Conservation (phyloP, 441 rosid genomes). For the Macaranga tanarius region DNA sequence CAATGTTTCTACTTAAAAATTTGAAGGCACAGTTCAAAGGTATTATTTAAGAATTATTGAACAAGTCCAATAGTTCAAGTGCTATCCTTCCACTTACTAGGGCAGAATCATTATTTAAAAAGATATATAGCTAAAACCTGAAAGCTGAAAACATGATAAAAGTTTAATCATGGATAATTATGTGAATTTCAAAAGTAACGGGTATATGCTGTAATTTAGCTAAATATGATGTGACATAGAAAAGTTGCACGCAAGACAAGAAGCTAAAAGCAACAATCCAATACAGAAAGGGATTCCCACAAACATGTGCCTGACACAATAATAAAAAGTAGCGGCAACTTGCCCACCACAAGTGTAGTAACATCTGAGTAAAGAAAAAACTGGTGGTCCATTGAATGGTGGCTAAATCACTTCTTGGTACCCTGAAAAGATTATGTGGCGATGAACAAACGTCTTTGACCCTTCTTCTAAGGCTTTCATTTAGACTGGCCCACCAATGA, state of each 20-base stretch:
- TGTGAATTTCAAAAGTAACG: conserved; percentile 1
- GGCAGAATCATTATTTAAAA: neutral
- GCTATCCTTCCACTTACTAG: neutral
- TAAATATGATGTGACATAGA: conserved; percentile 16
- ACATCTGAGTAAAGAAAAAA: neutral
- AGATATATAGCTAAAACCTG: neutral
- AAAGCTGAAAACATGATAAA: neutral
- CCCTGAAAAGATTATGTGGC: conserved; percentile 20
- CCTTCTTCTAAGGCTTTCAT: conserved; percentile 11
- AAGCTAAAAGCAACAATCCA: conserved; percentile 4
- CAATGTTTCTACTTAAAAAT: neutral
- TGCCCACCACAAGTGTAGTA: conserved; percentile 5
- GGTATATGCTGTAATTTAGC: neutral
- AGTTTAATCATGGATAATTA: no score
- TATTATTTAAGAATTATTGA: neutral
- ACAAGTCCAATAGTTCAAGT: conserved; percentile 1
- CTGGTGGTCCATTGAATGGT: neutral
- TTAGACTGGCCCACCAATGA: conserved; percentile 26
- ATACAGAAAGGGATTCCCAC: neutral
- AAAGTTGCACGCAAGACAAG: conserved; percentile 19
- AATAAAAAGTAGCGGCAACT: neutral
- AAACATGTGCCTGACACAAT: neutral
- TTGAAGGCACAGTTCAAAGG: neutral
- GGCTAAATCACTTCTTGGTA: neutral
- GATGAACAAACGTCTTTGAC: conserved; percentile 22